These are phyloP conservation scores for Punica granatum DNA, from an alignment of 345 rosid genomes.

Conservation along the genomic window DNA sequence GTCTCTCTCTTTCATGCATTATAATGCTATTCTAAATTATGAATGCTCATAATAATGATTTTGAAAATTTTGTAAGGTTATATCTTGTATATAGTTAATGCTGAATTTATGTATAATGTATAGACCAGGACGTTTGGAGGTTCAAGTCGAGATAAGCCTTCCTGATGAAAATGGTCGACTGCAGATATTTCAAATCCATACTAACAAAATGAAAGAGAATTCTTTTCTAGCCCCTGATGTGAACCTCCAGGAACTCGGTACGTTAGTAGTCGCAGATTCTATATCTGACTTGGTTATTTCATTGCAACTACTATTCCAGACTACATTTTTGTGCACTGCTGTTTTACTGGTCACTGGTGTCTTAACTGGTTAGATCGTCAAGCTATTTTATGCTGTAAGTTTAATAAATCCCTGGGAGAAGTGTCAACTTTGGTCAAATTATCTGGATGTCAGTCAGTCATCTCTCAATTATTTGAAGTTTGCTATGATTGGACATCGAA, in stretches of 20 bases:
- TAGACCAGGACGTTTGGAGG: conserved; percentile 98
- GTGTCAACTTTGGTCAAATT: neutral
- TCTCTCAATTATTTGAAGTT: neutral
- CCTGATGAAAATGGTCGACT: conserved; percentile 97
- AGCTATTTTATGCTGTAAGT: neutral
- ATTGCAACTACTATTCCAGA: neutral
- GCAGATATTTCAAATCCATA: conserved; percentile 96
- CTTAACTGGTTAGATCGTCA: neutral
- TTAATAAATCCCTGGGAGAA: neutral
- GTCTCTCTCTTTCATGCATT: conserved; percentile 19
- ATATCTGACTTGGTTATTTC: neutral
- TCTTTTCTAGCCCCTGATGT: conserved; percentile 90
- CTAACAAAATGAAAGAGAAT: conserved; percentile 96
- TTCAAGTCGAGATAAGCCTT: conserved; percentile 99
- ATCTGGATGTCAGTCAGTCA: neutral
- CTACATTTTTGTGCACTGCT: neutral
- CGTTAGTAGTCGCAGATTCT: conserved; percentile 9
- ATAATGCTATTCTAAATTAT: neutral
- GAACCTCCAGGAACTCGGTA: conserved; percentile 87
- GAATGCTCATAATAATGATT: neutral
- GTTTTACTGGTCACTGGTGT: neutral
- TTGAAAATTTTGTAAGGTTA: neutral
- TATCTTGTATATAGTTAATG: neutral
- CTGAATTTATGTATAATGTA: conserved; percentile 11
- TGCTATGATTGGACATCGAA: neutral